Evolutionary conservation across 2,329 filamentous ascomycete genomes (phyloP).

Genomic region (Myriosclerotinia curreyana): DNA sequence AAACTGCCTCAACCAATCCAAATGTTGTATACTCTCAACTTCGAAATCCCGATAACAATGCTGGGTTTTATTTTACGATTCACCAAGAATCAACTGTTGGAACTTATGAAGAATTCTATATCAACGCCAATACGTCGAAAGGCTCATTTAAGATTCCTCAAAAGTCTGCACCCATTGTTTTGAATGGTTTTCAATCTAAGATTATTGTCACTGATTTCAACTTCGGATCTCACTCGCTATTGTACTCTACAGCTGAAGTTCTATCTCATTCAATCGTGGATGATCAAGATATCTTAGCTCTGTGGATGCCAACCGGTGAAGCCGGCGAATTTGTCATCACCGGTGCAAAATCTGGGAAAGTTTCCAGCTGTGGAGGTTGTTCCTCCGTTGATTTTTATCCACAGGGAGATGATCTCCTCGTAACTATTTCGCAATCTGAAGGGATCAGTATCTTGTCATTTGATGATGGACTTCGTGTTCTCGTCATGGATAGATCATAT

Average conservation of each 20-base stretch:
- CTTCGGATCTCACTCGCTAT: slow-evolving; percentile 49
- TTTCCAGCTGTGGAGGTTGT: slow-evolving; percentile 44
- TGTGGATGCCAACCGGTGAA: slow-evolving; percentile 55
- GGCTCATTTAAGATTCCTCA: slow-evolving; percentile 55
- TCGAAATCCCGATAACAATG: slow-evolving; percentile 54
- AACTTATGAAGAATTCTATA: slow-evolving; percentile 51
- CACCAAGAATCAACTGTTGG: slow-evolving; percentile 53
- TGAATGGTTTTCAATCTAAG: slow-evolving; percentile 61
- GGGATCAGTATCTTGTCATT: slow-evolving; percentile 49
- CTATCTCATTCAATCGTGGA: slow-evolving; percentile 51
- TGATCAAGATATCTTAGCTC: slow-evolving; percentile 46
- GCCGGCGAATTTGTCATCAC: slow-evolving; percentile 53
- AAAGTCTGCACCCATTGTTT: slow-evolving; percentile 46
- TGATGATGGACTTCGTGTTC: slow-evolving; percentile 47
- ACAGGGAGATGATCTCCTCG: slow-evolving; percentile 43
- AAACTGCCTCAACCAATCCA: slow-evolving; percentile 50
- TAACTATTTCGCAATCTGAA: slow-evolving; percentile 49
- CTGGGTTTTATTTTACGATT: slow-evolving; percentile 57
- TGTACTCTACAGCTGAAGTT: slow-evolving; percentile 56
- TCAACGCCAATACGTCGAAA: slow-evolving; percentile 54
- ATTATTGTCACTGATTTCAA: slow-evolving; percentile 59
- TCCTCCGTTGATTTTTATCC: slow-evolving; percentile 45
- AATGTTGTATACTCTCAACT: slow-evolving; percentile 54
- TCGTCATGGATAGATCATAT: slow-evolving; percentile 52
- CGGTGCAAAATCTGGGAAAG: slow-evolving; percentile 52